A percentile compares a stretch with the other conserved stretches of the same genome.
Conservation (phyloP, 1,139 yeast genomes). For the Pichia sorboxylosa region DNA sequence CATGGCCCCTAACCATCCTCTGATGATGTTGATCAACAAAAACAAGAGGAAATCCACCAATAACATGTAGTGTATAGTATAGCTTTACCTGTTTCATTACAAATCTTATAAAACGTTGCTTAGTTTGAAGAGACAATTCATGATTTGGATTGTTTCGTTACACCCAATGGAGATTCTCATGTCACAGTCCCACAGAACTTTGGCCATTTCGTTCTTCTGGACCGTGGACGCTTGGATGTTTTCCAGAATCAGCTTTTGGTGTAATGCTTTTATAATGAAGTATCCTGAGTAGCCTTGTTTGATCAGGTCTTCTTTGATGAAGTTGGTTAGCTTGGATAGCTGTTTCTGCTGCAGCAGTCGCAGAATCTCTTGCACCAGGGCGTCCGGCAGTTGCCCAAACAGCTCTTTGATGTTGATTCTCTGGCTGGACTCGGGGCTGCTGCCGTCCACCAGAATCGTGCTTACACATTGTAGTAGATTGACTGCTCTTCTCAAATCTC, state of each 20-base stretch:
- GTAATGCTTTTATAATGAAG: conserved; percentile 69
- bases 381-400: conserved; percentile 74
- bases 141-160: conserved; percentile 77
- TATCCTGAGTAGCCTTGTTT: conserved; percentile 82
- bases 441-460: conserved; percentile 25
- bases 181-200: conserved; percentile 64
- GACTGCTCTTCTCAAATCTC: conserved; percentile 89
- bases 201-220: conserved; percentile 56
- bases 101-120: conserved; percentile 30
- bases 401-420: conserved; percentile 38
- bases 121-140: conserved; percentile 56
- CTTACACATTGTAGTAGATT: conserved; percentile 85
- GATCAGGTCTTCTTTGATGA: conserved; percentile 41
- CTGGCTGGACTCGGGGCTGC: conserved; percentile 8
- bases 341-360: conserved; percentile 30
- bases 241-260: conserved; percentile 54
- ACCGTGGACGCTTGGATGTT: conserved; percentile 29
- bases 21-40: conserved; percentile 9
- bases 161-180: conserved; percentile 71
- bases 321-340: conserved; percentile 30
- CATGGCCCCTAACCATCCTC: conserved; percentile 9
- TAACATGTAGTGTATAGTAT: neutral
- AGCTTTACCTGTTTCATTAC: neutral
- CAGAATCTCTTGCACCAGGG: conserved; percentile 35
- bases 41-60: conserved; percentile 8